A percentile compares a stretch with the other conserved stretches of the same genome.
Evolutionary conservation across 1,284 basidiomycete species (phyloP).

Genomic region (Marasmius sp.): DNA sequence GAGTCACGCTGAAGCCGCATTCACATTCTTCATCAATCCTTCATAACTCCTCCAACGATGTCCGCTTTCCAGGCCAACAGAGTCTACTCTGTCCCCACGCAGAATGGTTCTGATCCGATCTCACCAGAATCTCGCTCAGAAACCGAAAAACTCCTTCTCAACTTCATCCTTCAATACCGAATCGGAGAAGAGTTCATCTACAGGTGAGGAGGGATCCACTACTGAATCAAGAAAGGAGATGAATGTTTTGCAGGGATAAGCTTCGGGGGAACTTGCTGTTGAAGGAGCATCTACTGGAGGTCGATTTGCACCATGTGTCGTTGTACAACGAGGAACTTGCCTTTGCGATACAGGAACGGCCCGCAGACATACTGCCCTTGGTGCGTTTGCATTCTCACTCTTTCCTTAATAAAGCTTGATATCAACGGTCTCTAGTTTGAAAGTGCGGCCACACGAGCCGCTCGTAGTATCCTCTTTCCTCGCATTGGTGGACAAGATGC

Average conservation of each 20-base stretch:
- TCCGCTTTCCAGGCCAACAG: constrained; percentile 78
- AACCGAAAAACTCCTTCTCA: constrained; percentile 76
- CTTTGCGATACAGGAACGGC: constrained; percentile 86
- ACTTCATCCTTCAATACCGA: constrained; percentile 87
- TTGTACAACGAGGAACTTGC: constrained; percentile 94
- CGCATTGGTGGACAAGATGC: constrained; percentile 42
- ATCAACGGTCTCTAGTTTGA: constrained; percentile 65
- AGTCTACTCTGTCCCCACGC: constrained; percentile 78
- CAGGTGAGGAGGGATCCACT: constrained; percentile 44
- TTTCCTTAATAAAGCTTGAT: neutral
- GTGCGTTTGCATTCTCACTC: constrained; percentile 43
- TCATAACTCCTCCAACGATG: constrained; percentile 32
- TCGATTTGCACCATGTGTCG: constrained; percentile 88
- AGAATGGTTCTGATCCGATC: constrained; percentile 62
- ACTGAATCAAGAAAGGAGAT: neutral
- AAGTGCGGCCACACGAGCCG: constrained; percentile 81
- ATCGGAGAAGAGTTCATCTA: constrained; percentile 90
- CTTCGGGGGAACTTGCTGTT: constrained; percentile 87
- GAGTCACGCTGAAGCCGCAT: neutral
- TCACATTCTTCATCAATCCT: neutral
- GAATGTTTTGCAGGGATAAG: constrained; percentile 66
- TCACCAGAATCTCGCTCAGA: constrained; percentile 74
- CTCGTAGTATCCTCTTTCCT: constrained; percentile 79
- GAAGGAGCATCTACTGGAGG: constrained; percentile 90
- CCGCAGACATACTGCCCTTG: constrained; percentile 87